Evolutionary conservation across 371 early-diverging fungal genomes (phyloP).

Genomic region (Sporodiniella umbellata): DNA sequence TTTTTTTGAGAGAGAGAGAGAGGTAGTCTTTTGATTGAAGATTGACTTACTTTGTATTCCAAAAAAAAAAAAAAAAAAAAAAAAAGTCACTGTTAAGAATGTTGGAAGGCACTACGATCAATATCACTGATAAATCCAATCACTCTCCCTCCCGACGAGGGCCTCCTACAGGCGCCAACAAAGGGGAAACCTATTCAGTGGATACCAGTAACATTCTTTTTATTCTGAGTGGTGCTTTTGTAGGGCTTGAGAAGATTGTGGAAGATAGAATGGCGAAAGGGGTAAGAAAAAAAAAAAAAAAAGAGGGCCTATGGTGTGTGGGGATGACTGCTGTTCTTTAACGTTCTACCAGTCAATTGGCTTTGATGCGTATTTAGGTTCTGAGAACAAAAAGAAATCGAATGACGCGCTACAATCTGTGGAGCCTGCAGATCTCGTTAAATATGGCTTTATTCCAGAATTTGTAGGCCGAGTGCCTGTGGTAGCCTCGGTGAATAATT

Average conservation of each 20-base stretch:
- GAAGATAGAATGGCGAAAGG: conserved; percentile 76
- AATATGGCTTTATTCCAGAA: conserved; percentile 90
- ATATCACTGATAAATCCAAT: conserved; percentile 80
- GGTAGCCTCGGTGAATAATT: conserved; percentile 73
- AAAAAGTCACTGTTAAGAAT: conserved; percentile 79
- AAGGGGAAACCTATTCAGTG: conserved; percentile 81
- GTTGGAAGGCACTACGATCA: conserved; percentile 89
- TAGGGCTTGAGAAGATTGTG: conserved; percentile 84
- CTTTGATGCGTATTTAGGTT: conserved; percentile 62
- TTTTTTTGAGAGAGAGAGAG: too few relatives aligned
- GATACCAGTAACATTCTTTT: conserved; percentile 92
- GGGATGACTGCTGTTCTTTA: background rate
- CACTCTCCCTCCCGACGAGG: conserved; percentile 29
- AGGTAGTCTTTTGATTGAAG: too few relatives aligned
- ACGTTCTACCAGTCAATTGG: conserved; percentile 48
- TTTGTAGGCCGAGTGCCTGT: conserved; percentile 88
- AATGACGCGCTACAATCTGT: conserved; percentile 16
- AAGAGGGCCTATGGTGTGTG: background rate
- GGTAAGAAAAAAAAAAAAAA: conserved; percentile 25
- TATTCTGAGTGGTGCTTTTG: conserved; percentile 88
- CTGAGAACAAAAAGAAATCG: conserved; percentile 15
- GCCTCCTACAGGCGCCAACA: conserved; percentile 31
- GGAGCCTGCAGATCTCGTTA: conserved; percentile 65
- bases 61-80: too few relatives aligned
- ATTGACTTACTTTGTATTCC: background rate